Conservation (phyloP, 2,329 filamentous ascomycete species). For the Sarocladiaceae sp. region DNA sequence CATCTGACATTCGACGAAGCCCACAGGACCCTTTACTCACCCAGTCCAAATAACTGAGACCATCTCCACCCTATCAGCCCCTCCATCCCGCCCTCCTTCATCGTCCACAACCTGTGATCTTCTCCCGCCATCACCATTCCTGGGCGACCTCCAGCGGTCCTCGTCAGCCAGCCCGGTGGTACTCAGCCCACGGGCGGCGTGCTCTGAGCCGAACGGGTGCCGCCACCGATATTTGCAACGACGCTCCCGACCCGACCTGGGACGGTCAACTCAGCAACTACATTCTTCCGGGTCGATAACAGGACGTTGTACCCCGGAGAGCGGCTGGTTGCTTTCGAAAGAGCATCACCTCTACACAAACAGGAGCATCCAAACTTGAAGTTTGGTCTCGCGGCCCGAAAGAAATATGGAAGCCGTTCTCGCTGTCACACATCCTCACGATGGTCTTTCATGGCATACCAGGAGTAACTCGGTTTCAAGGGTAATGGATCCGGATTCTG, state of each 20-base stretch:
- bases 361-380: no score
- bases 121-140: conserved; percentile 19
- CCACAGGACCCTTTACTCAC: conserved; percentile 1
- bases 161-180: conserved; percentile 2
- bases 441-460: conserved; percentile 5
- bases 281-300: no score
- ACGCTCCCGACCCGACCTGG: no score
- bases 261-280: no score
- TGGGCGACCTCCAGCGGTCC: conserved; percentile 13
- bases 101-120: conserved; percentile 9
- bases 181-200: not conserved
- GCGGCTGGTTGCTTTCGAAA: no score
- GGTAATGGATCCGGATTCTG: not conserved
- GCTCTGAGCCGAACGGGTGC: not conserved
- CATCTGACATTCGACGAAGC: not conserved
- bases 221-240: not conserved
- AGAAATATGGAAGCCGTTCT: conserved; percentile 6
- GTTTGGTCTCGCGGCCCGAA: no score
- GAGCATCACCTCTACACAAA: no score
- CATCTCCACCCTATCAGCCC: conserved; percentile 10
- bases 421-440: not conserved
- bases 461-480: not conserved
- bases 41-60: conserved; percentile 9
- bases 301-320: no score
- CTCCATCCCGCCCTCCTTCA: conserved; percentile 10